Base-by-base conservation (phyloP, 2,329 filamentous ascomycete species). In the Penicillium italicum region DNA sequence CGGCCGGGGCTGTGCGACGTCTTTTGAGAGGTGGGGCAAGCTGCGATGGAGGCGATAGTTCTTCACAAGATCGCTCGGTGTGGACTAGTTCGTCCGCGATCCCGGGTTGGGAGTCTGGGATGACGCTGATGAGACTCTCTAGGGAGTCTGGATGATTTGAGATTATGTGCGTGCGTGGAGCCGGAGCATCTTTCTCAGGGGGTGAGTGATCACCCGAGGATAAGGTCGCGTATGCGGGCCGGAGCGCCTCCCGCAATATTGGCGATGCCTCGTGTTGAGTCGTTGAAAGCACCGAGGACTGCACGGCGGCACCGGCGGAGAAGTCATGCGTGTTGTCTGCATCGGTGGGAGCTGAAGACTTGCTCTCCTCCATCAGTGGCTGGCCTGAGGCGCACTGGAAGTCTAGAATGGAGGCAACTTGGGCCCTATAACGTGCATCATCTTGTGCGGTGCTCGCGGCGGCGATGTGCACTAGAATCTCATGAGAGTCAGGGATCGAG, bases 401-500 rank as follows among this genome's bases (percentile, higher is more conserved):
- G 36, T 62, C 64, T 43, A 74, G 56, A 48, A 72, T 71, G 9
- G 74, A 70, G 48, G 67, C 65, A 40, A 74, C 72, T 33, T 76
- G 72, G 12, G 71, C 66, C 34, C 67, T 67, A 62, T 77, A 75
- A 50, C 66, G 68, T 31, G 66, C 67, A 63, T 77, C 74, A 56
- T 77, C 72, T 43, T 59, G 62, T 34, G 59, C 62, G 48, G 64
- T 67, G 59, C 72, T 72, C 30, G 73, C 69, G 18, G 75, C 75
- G 48, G 72, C 67, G 58, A 77, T 66, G 62, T 77, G 75, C 46
- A 76, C 72, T 51, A 77, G 72, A 53, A 77, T 70, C 64, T 76
- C 59, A 63, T 28, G 26, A 6, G 26, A 28, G 4, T 28, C 26
- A 28, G 26, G 26, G 26, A 28, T 28, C 26, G 47, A 33, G 1